Conservation (phyloP, 768 basidiomycete genomes). For the Russula sp. region DNA sequence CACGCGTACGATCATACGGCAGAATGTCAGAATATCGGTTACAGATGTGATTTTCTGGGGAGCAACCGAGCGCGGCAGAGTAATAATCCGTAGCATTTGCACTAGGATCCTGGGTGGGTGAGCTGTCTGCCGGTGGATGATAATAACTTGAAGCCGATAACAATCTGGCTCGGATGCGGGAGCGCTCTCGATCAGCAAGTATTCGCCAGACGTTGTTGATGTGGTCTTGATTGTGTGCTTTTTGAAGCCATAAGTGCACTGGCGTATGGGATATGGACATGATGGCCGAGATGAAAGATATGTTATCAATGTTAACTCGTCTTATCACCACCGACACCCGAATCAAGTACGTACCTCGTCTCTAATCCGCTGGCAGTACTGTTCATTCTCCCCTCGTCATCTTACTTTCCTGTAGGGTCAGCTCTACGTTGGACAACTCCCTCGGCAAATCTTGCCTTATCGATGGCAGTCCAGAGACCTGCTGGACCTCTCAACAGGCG, state of each 20-base stretch:
- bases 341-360: conserved; percentile 16
- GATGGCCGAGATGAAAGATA: conserved; percentile 1
- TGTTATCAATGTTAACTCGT: conserved; percentile 8
- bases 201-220: conserved; percentile 30
- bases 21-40: conserved; percentile 72
- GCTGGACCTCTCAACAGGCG: conserved; percentile 21
- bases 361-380: background rate
- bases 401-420: conserved; percentile 22
- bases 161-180: conserved; percentile 29
- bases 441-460: conserved; percentile 26
- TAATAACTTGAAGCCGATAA: conserved; percentile 22
- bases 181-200: conserved; percentile 34
- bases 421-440: conserved; percentile 28
- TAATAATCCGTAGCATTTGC: conserved; percentile 39
- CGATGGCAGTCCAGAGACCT: conserved; percentile 26
- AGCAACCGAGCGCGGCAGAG: conserved; percentile 44
- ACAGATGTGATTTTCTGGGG: conserved; percentile 35
- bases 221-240: conserved; percentile 24
- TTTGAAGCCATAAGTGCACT: conserved; percentile 26
- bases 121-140: conserved; percentile 21
- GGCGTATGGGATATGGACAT: conserved; percentile 2
- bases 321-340: conserved; percentile 21
- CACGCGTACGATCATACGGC: conserved; percentile 78
- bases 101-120: conserved; percentile 18
- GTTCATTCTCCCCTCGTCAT: background rate